These are phyloP conservation scores for Geosmithia putterillii DNA, from an alignment of 2,329 filamentous ascomycete genomes.

Conservation along the genomic window DNA sequence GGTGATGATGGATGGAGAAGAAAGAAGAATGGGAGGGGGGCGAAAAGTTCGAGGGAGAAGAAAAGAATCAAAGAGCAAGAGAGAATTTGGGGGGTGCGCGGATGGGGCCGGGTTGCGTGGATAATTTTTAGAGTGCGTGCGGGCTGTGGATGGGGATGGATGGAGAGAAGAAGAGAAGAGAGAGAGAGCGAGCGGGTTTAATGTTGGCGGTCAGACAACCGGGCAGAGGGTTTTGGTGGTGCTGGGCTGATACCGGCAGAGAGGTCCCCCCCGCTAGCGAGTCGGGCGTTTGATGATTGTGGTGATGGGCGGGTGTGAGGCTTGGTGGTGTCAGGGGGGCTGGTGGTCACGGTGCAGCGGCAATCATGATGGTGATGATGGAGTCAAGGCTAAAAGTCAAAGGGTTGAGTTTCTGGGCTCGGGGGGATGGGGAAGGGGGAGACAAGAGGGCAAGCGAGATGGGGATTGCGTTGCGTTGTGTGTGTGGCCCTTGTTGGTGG, in stretches of 20 bases:
- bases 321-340: slow-evolving; percentile 1
- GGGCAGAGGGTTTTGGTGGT: background rate
- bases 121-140: background rate
- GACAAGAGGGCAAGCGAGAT: background rate
- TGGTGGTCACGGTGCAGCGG: background rate
- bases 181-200: background rate
- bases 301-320: background rate
- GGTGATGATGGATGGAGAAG: background rate
- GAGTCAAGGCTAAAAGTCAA: background rate
- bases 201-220: background rate
- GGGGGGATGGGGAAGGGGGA: background rate
- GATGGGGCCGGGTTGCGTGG: background rate
- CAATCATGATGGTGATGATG: background rate
- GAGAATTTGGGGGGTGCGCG: background rate
- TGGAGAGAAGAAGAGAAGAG: background rate
- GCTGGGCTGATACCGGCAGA: too few species aligned
- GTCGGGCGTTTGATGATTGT: background rate
- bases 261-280: slow-evolving; percentile 1
- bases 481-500: slow-evolving; percentile 3
- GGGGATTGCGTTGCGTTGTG: background rate
- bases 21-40: slow-evolving; percentile 1
- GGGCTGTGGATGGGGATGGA: slow-evolving; percentile 1
- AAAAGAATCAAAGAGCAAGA: background rate
- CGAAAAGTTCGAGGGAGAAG: background rate
- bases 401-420: background rate